Conservation (phyloP, 345 rosid species). For the Ceriops zippeliana region DNA sequence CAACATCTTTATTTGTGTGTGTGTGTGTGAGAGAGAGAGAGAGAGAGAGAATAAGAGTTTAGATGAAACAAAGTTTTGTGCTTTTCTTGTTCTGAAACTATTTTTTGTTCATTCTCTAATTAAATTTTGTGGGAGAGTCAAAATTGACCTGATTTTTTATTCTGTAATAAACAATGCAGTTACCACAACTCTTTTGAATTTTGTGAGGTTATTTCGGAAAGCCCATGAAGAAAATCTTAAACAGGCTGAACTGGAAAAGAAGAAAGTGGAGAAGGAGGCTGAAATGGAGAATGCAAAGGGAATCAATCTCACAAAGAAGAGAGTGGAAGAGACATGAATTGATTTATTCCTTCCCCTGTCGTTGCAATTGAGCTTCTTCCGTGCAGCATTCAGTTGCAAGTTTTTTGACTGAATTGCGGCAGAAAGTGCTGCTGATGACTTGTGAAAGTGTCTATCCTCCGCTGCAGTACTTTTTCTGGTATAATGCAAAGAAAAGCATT, state of each 20-base stretch:
- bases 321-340: constrained; percentile 39
- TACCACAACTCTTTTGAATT: constrained; percentile 74
- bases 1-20: no score
- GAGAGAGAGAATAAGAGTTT: neutral
- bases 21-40: neutral
- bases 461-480: constrained; percentile 5
- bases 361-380: constrained; percentile 19
- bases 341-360: constrained; percentile 9
- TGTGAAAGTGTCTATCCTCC: constrained; percentile 10
- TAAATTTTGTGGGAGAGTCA: neutral
- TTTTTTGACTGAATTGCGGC: constrained; percentile 11
- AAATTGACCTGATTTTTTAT: constrained; percentile 3
- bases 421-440: constrained; percentile 19
- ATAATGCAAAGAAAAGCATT: constrained; percentile 14
- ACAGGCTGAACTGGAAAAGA: constrained; percentile 85
- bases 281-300: constrained; percentile 88
- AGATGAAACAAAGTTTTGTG: no score
- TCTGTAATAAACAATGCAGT: constrained; percentile 48
- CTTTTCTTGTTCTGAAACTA: neutral
- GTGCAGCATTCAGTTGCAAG: constrained; percentile 19
- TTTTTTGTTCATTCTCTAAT: neutral
- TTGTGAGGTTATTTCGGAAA: constrained; percentile 79
- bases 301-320: constrained; percentile 46
- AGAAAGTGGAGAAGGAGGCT: constrained; percentile 91
- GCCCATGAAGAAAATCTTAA: constrained; percentile 93